Evolutionary conservation across 2,329 filamentous ascomycete genomes (phyloP), one percentile per base, ranked within the genome.

Genomic region (Fusarium nematophilum): DNA sequence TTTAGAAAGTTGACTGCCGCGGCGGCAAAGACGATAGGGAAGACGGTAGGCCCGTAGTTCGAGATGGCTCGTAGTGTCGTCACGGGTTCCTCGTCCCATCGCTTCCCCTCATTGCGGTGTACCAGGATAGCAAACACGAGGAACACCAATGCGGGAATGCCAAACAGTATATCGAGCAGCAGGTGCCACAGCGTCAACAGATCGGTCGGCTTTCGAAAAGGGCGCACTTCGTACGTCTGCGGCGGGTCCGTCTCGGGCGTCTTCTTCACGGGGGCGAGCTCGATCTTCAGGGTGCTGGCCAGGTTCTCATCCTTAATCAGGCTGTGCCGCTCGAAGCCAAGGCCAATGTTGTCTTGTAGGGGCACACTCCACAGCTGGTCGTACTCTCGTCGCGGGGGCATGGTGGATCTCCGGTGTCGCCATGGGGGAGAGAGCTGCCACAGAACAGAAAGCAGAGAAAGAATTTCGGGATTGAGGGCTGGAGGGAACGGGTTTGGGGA

Each of bases 21-120:
- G 8, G 51, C 51, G 11, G 51, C 51, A 18, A 54, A 54, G 13
- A 17, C 44, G 44, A 54, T 54, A 8, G 51, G 51, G 27, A 54
- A 54, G 25, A 48, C 7, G 25, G 51, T 54, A 10, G 51, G 51
- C 6, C 21, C 21, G 21, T 50, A 50, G 26, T 17, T 50, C 14
- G 46, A 27, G 4, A 50, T 10, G 13, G 36, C 14, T n/a, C 27
- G 46, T 2, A 50, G 27, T 4, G 46, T 18, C 21, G 39, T 17
- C 14, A 17, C 46, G 11, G 46, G 46, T 4, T 50, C 29, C 10
- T 42, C 25, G 13, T 50, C 27, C 5, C 40, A 3, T 6, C 36
- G 46, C 21, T 13, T 15, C 4, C 46, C 46, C 6, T 50, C 46
- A 18, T 34, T 6, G 8, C 23, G 27, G 36, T 13, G 14, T 13